These are phyloP conservation scores for Fusarium sp. DNA, from an alignment of 2,329 filamentous ascomycete genomes.

Conservation along the genomic window DNA sequence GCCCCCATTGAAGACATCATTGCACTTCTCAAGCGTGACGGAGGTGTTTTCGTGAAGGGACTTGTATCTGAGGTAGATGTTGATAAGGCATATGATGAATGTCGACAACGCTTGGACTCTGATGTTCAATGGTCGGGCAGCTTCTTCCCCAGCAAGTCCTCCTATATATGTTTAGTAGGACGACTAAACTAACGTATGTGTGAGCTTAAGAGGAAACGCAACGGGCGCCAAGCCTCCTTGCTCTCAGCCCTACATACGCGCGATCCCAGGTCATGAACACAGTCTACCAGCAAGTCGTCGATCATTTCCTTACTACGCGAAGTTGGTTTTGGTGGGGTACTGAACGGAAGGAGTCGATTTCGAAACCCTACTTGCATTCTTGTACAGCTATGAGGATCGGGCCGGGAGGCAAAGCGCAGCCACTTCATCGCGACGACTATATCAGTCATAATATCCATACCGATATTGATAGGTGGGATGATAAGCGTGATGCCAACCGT, in stretches of 20 bases:
- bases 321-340: slow-evolving; percentile 32
- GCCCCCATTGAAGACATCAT: neutral
- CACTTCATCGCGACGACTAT: slow-evolving; percentile 32
- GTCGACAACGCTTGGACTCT: neutral
- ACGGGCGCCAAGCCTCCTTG: slow-evolving; percentile 15
- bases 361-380: slow-evolving; percentile 28
- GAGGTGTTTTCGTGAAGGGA: neutral
- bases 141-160: slow-evolving; percentile 11
- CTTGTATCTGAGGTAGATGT: neutral
- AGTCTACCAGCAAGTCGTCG: slow-evolving; percentile 14
- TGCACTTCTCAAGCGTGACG: slow-evolving; percentile 8
- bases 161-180: no score
- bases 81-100: neutral
- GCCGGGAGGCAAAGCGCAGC: slow-evolving; percentile 23
- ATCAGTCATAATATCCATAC: slow-evolving; percentile 19
- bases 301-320: slow-evolving; percentile 30
- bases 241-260: slow-evolving; percentile 25
- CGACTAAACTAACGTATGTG: neutral
- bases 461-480: neutral
- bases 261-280: slow-evolving; percentile 27
- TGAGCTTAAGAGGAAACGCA: slow-evolving; percentile 9
- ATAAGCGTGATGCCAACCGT: neutral
- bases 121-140: neutral
- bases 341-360: slow-evolving; percentile 21
- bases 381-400: slow-evolving; percentile 26